Percentiles rank a stretch among this genome's conserved stretches.
These are phyloP conservation scores for Marasmius sp. DNA, from an alignment of 1,284 basidiomycete genomes.

Conservation along the genomic window DNA sequence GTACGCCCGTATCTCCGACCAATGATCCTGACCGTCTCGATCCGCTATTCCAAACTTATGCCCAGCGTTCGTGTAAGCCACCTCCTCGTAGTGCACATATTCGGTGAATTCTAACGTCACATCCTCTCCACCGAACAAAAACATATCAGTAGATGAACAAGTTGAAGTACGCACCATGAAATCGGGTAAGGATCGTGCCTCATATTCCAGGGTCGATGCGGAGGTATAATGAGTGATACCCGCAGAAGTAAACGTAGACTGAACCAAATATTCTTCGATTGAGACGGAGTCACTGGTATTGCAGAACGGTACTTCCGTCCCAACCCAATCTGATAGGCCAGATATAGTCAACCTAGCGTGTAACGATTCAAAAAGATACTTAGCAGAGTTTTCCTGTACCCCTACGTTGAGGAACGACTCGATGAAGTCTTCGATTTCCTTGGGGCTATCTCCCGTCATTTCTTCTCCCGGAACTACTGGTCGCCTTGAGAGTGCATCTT, in stretches of 20 bases:
- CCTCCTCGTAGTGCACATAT: not conserved
- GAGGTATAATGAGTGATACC: not conserved
- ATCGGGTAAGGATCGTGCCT: not conserved
- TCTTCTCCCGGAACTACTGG: slow-evolving; percentile 11
- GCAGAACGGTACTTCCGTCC: not conserved
- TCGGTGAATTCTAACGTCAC: not conserved
- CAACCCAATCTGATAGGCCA: not conserved
- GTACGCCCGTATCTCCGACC: slow-evolving; percentile 13
- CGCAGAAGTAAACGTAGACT: not conserved
- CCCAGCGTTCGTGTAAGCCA: not conserved
- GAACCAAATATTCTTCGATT: not conserved
- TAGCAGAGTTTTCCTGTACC: too few species aligned
- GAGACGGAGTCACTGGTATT: not conserved
- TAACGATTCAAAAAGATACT: slow-evolving; percentile 11
- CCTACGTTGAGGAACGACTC: slow-evolving; percentile 8
- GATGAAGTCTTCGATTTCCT: slow-evolving; percentile 19
- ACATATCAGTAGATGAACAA: not conserved
- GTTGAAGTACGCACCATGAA: not conserved
- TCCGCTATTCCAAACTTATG: not conserved
- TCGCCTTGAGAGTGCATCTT: slow-evolving; percentile 30
- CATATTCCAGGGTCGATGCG: not conserved
- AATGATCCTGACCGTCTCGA: slow-evolving; percentile 10
- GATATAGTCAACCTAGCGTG: not conserved
- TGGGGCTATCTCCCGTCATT: slow-evolving; percentile 13
- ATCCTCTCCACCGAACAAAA: not conserved